A percentile compares a stretch with the other conserved stretches of the same genome.
phyloP scores from a whole-genome alignment of 2,329 filamentous ascomycete genomes.

The Claviceps purpurea region DNA sequence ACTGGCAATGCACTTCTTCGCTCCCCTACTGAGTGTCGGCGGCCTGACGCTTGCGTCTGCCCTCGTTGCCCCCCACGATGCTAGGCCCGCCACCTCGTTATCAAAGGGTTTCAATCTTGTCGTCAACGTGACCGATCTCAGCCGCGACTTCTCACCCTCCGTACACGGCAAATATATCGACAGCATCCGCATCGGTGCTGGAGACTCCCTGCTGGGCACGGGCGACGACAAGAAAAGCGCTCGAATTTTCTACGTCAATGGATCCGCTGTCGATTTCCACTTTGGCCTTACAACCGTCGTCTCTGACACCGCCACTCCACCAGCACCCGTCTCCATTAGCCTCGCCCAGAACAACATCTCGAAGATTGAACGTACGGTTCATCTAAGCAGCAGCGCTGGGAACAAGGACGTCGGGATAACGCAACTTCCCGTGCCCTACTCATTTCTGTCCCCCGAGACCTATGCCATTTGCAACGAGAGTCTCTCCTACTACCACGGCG shows the following conservation, averaged over 20 bases:
- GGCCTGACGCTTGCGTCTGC: slow-evolving; percentile 14
- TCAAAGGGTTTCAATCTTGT: slow-evolving; percentile 26
- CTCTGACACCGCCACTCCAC: slow-evolving; percentile 1
- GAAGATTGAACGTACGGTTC: not conserved
- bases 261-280: slow-evolving; percentile 23
- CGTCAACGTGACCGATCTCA: slow-evolving; percentile 29
- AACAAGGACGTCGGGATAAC: slow-evolving; percentile 18
- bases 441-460: slow-evolving; percentile 20
- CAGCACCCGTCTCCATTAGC: slow-evolving; percentile 11
- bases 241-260: slow-evolving; percentile 36
- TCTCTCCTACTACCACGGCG: slow-evolving; percentile 26
- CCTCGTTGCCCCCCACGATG: slow-evolving; percentile 2
- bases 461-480: slow-evolving; percentile 29
- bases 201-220: slow-evolving; percentile 24
- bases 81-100: slow-evolving; percentile 1
- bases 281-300: slow-evolving; percentile 5
- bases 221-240: slow-evolving; percentile 8
- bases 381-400: not conserved
- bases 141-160: slow-evolving; percentile 24
- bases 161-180: slow-evolving; percentile 27
- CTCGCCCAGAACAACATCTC: slow-evolving; percentile 1
- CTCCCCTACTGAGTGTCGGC: slow-evolving; percentile 10
- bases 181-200: slow-evolving; percentile 30
- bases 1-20: not conserved
- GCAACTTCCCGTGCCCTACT: slow-evolving; percentile 14